phyloP scores from a whole-genome alignment of 1,284 basidiomycete genomes.

The Rhodotorula sp. region DNA sequence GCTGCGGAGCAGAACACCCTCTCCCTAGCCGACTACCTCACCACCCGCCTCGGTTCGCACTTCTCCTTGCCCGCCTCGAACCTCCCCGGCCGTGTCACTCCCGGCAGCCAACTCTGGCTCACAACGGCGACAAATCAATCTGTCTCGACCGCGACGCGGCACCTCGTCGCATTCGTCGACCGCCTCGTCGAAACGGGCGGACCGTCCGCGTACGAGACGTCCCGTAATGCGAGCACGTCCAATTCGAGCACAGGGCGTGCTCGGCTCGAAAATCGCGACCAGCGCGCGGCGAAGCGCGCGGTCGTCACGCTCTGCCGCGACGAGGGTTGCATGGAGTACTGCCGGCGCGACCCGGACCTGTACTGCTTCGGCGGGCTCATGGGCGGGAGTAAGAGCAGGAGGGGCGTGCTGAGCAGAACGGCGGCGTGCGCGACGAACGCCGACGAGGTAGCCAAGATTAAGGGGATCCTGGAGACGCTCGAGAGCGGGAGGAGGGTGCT shows the following conservation, averaged over 20 bases:
- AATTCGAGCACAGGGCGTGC: background rate
- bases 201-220: background rate
- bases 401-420: background rate
- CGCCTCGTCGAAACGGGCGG: constrained; percentile 1
- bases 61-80: constrained; percentile 24
- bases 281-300: background rate
- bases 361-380: constrained; percentile 32
- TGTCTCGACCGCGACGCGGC: constrained; percentile 7
- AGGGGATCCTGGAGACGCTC: constrained; percentile 16
- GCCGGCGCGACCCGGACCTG: constrained; percentile 7
- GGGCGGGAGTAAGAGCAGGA: background rate
- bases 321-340: constrained; percentile 29
- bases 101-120: constrained; percentile 29
- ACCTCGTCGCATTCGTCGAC: constrained; percentile 17
- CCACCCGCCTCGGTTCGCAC: constrained; percentile 31
- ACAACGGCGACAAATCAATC: constrained; percentile 19
- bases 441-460: constrained; percentile 24
- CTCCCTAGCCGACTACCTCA: constrained; percentile 23
- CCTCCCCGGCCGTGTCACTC: background rate
- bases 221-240: too few relatives aligned
- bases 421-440: background rate
- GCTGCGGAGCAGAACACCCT: background rate
- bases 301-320: constrained; percentile 28
- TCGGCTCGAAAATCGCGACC: background rate
- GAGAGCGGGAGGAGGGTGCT: constrained; percentile 29